Evolutionary conservation across 1,284 basidiomycete species (phyloP).

Genomic region (Ganoderma resinaceum): DNA sequence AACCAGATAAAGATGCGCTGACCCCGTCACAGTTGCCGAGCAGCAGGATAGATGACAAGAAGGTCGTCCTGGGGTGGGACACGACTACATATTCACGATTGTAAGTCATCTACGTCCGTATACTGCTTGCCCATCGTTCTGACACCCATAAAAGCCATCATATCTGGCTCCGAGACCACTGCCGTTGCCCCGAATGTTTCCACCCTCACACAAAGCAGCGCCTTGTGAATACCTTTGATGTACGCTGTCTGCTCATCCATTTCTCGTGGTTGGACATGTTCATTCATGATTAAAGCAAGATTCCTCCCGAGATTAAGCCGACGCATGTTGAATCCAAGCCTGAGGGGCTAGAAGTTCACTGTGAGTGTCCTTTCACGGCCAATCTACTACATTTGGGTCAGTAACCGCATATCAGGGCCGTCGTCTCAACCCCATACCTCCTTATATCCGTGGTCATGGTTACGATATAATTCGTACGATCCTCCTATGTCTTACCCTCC

Average conservation of each 20-base stretch:
- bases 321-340: conserved; percentile 62
- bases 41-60: conserved; percentile 60
- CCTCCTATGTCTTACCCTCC: conserved; percentile 50
- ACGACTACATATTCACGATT: conserved; percentile 71
- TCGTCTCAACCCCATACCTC: conserved; percentile 72
- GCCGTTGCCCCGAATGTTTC: conserved; percentile 88
- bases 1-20: background rate
- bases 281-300: conserved; percentile 50
- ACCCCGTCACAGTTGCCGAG: conserved; percentile 55
- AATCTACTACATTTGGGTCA: conserved; percentile 5
- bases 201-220: conserved; percentile 93
- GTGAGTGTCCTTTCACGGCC: conserved; percentile 48
- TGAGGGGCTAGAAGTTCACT: conserved; percentile 74
- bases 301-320: conserved; percentile 78
- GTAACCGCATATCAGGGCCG: conserved; percentile 55
- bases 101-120: conserved; percentile 49
- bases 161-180: conserved; percentile 86
- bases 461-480: conserved; percentile 78
- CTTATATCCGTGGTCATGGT: conserved; percentile 89
- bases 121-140: background rate
- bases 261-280: background rate
- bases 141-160: conserved; percentile 58
- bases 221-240: conserved; percentile 85
- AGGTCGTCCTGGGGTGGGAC: conserved; percentile 75
- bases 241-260: conserved; percentile 39